Evolutionary conservation across 1,284 basidiomycete genomes (phyloP), one percentile per base, ranked within the genome.

Genomic region (Xerocomus tenax): DNA sequence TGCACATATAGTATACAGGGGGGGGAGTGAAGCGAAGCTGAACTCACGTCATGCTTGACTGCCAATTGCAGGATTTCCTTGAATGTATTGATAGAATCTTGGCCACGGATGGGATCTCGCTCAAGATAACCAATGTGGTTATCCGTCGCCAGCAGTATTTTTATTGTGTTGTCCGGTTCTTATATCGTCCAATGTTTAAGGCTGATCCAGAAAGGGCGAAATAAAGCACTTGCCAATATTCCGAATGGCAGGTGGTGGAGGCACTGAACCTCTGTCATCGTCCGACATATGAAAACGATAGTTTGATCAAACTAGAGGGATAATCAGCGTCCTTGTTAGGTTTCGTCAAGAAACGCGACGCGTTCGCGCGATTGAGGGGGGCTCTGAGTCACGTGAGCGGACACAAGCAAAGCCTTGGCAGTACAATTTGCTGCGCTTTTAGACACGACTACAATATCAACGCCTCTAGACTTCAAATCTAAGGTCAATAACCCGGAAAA

Each of bases 81-180:
- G 70, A 98, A 98, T 0, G 94, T 91, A 66, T 95, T 88, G 61
- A 99, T 89, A 5, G 93, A 91, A 65, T 99, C 96, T 66, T 91
- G 84, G 0, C 95, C 93, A 23, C 96, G 79, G 42, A 98, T 78
- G 1, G 95, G 94, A 65, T 99, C 96, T 53, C 91, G 80, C 66
- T 98, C 96, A 51, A 88, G 78, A 70, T 92, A 96, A 0, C 96
- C 96, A 54, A 99, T 88, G 65, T 97, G 94, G 60, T 93, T 95
- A 70, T 96, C 93, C 0, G 93, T 95, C 3, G 92, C 91, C 7
- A 96, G 78, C 61, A 96, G 70, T 57, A 96, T 93, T 54, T 76
- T 78, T 57, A 94, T 85, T 7, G 80, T 87, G 59, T 88, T 78
- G 54, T 84, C 78, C 19, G 72, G 65, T 51, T 69, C 83, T 85